Base-by-base conservation (phyloP, 257 asterid species). In the Nicotiana sylvestris region DNA sequence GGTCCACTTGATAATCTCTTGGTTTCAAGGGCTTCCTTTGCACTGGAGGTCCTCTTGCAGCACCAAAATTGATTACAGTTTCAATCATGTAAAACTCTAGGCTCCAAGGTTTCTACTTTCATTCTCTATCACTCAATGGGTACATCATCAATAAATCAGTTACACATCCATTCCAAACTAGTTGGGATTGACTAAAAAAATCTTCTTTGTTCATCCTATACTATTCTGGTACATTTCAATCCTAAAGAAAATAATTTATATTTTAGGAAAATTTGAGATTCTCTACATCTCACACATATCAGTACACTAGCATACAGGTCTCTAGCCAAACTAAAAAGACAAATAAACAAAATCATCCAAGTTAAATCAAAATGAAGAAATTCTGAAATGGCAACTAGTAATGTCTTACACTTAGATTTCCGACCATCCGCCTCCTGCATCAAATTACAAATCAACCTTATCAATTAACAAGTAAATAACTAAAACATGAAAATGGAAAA, bases 21-120 rank as follows among this genome's bases (percentile, higher is more conserved):
- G 92, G 99, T 90, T 96, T 96, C 91, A 96, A 91, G 12, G 99
- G 98, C 83, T 94, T 94, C 89, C 99, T 91, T 86, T 96, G 99
- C 82, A 96, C 92, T 0, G 92, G 90, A 5, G 98, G 97, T 58
- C 99, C 98, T 87, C 90, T 92, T 37, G 98, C 99, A 94, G 97
- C 92, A 83, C 79, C 84, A 83, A 67, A 78, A 67, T 8, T 81
- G 27, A 67, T 1, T 30, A 70, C 29, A 66, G 68, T 11, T 78
- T 81, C 21, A 76, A 49, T 77, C 66, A 78, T 58, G 66, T 64
- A 30, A 29, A 65, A 81, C 83, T 81, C 62, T 46, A 1, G 65
- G 39, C 51, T 29, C 15, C 37, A 32, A 9, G 55, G 33, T 25
- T 74, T 74, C 43, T 46, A 27, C 2, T 27, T 74, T 25, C 62